Base-by-base conservation (phyloP, 192 early-diverging fungal species). In the Podila clonocystis region DNA sequence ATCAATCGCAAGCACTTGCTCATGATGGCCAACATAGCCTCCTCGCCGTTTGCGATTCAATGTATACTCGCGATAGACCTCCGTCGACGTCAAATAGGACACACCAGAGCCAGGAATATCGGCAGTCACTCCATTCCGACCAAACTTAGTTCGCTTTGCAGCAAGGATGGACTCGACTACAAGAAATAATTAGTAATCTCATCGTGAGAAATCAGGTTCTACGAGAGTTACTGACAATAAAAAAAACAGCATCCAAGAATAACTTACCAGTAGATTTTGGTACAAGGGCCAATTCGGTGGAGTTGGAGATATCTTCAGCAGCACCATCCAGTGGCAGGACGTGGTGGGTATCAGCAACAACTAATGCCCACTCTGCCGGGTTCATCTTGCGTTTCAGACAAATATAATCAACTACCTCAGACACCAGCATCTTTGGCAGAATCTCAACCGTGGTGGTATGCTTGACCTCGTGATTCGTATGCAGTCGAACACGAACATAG, bases 361-460 rank as follows among this genome's bases (percentile, higher is more conserved):
- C 93, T 22, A 99, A 86, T 11, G 95, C 92, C 74, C 97, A 98
- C 41, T 96, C 89, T 36, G 91, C 91, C 13, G 91, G 86, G 50
- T 96, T 89, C 68, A 98, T 91, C 80, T 94, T 95, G 58, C 96
- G 89, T 74, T 97, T 97, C 31, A 85, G 82, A 70, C 97, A 98
- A 48, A 99, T 94, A 9, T 87, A 82, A 7, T 95, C 90, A 59
- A 98, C 91, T 19, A 97, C 92, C 57, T 93, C 91, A 28, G 87
- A 87, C 55, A 99, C 88, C 20, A 93, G 89, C 71, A 91, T 92
- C 64, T 90, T 87, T 13, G 88, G 82, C 50, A 89, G 76, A 13
- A 96, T 89, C 50, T 91, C 91, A 13, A 98, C 91, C 1, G 95
- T 98, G 1, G 96, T 98, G 0, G 96, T 96, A 48, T 95, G 95